Conservation (phyloP, 768 basidiomycete genomes). For the Kondoa subrosea region DNA sequence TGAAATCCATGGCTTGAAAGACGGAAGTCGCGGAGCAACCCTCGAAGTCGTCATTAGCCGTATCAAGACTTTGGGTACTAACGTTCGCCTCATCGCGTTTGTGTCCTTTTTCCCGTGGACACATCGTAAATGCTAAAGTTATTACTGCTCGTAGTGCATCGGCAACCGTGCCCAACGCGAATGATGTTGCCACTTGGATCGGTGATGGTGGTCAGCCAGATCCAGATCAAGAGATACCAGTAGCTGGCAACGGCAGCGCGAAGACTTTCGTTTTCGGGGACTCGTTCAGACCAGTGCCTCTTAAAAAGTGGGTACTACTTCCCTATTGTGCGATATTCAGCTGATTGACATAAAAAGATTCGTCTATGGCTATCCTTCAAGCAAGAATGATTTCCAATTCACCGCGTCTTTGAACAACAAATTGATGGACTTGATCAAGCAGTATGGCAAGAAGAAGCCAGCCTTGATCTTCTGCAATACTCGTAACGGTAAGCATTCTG, state of each 20-base stretch:
- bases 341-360: conserved; percentile 9
- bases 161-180: conserved; percentile 83
- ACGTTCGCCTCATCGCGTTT: conserved; percentile 57
- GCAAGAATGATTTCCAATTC: conserved; percentile 64
- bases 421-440: conserved; percentile 53
- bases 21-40: conserved; percentile 62
- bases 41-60: conserved; percentile 87
- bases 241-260: conserved; percentile 31
- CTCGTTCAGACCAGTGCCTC: conserved; percentile 62
- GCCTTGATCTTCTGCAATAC: conserved; percentile 78
- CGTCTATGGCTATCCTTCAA: conserved; percentile 51
- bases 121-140: not conserved
- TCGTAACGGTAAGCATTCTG: conserved; percentile 44
- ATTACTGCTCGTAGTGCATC: conserved; percentile 48
- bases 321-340: conserved; percentile 32
- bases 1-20: conserved; percentile 78
- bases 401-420: conserved; percentile 52
- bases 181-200: conserved; percentile 80
- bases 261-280: conserved; percentile 79
- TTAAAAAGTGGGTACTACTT: conserved; percentile 41
- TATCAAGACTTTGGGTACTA: conserved; percentile 59
- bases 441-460: conserved; percentile 61
- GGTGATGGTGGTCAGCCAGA: conserved; percentile 33
- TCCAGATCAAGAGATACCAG: not conserved
- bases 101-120: not conserved